Base-by-base conservation (phyloP, 805 yeast genomes). In the Candida pseudoglaebosa region DNA sequence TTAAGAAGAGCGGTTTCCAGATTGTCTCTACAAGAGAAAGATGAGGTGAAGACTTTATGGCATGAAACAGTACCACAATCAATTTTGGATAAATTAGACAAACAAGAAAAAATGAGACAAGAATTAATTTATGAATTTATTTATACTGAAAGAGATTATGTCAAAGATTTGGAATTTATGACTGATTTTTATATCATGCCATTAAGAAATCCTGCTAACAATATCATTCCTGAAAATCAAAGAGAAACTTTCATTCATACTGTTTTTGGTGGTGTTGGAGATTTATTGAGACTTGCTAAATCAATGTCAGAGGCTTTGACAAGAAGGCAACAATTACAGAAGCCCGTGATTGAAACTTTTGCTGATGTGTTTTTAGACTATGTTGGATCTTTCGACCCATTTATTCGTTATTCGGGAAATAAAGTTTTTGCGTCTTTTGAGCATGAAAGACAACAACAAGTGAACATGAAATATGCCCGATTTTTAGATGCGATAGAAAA, bases 121-220 rank as follows among this genome's bases (percentile, higher is more conserved):
- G 99, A 93, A 54, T 81, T 90, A 46, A 93, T 93, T 34, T 91
- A 88, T 65, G 99, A 93, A 63, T 83, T 90, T 22, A 85, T 88
- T 36, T 85, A 85, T 47, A 91, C 97, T 2, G 98, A 93, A 65
- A 77, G 97, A 42, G 95, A 93, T 48, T 93, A 90, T 60, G 95
- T 93, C 38, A 90, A 89, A 63, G 96, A 93, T 53, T 70, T 93
- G 53, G 99, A 93, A 60, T 86, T 90, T 48, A 73, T 93, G 51
- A 79, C 95, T 32, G 98, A 93, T 57, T 88, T 84, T 48, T 93
- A 96, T 80, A 90, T 93, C 59, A 78, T 87, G 62, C 96, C 98
- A 2, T 68, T 93, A 40, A 73, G 95, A 5, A 88, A 85, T 47
- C 82, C 93, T 0, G 61, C 62, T 12, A 67, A 66, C 41, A 85